Percentiles rank a stretch among this genome's conserved stretches.
Evolutionary conservation across 2,329 filamentous ascomycete species (phyloP).

Genomic region (Byssochlamys sp.): DNA sequence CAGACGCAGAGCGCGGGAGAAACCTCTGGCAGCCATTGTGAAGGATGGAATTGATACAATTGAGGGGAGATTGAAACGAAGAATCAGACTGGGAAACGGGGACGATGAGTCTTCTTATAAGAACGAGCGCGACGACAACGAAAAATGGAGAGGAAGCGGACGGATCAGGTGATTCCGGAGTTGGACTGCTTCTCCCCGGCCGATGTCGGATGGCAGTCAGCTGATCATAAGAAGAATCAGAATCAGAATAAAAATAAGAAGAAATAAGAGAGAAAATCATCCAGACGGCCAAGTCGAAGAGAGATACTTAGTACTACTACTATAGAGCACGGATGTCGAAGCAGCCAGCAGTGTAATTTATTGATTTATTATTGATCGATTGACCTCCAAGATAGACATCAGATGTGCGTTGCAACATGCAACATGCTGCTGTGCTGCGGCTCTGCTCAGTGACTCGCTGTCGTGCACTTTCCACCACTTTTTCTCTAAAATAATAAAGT

Average conservation of each 20-base stretch:
- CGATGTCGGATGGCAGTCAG: conserved; percentile 11
- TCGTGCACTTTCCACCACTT: not conserved
- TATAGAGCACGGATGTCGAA: not conserved
- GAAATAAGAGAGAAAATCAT: not conserved
- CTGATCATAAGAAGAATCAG: too few relatives aligned
- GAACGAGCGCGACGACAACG: not conserved
- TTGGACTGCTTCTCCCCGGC: conserved; percentile 18
- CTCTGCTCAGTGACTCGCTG: not conserved
- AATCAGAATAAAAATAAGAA: too few relatives aligned
- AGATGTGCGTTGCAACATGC: not conserved
- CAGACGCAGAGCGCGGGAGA: conserved; percentile 50
- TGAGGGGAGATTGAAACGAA: conserved; percentile 6
- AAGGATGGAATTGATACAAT: conserved; percentile 6
- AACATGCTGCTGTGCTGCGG: not conserved
- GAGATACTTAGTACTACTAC: too few relatives aligned
- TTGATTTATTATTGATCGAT: not conserved
- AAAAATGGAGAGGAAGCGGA: conserved; percentile 10
- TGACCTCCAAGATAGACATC: not conserved
- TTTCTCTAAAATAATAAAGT: not conserved
- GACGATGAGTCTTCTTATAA: conserved; percentile 4
- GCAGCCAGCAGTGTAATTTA: not conserved
- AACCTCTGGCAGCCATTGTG: conserved; percentile 41
- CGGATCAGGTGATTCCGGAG: conserved; percentile 16
- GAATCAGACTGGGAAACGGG: conserved; percentile 4
- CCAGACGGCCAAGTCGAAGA: not conserved